Evolutionary conservation across 805 yeast species (phyloP), one percentile per base, ranked within the genome.

Genomic region (Monosporozyma unispora): DNA sequence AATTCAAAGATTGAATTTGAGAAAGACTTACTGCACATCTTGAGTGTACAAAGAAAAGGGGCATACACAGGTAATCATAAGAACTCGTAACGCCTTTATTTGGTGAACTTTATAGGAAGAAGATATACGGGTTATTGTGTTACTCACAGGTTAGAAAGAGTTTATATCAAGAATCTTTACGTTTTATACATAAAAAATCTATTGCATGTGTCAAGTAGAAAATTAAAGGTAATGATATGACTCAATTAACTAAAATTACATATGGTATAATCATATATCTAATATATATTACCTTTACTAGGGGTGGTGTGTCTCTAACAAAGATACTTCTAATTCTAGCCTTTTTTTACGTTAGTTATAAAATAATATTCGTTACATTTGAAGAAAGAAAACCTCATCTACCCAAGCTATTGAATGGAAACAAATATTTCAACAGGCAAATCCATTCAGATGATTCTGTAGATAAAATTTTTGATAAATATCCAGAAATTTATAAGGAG

Each of bases 401-500:
- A 8, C 48, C 48, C 7, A 37, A 19, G 16, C 35, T 45, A 3
- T 37, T 45, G 18, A 14, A 37, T 18, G 12, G 21, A 7, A 22
- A 9, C 12, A 28, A 12, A 16, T 18, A 28, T 18, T 27, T 23
- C 2, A 25, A 19, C 23, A 22, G 27, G 21, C 25, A 25, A 5
- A 25, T 42, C 7, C 23, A 16, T 6, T 23, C 9, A 9, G 4
- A 21, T 22, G 23, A 37, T 4, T 10, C 40, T 18, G 18, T 14
- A 18, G 22, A 10, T 18, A 19, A 18, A 11, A 14, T 54, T 18
- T 48, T 49, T 25, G 38, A 50, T 14, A 47, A 51, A 16, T 42
- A 52, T 47, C 56, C 57, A 11, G 57, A 59, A 31, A 49, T 60
- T 10, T 74, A 79, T 3, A 72, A 69, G 40, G 71, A 76, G 0